Conservation (phyloP, 257 asterid species). For the Nicotiana sylvestris region DNA sequence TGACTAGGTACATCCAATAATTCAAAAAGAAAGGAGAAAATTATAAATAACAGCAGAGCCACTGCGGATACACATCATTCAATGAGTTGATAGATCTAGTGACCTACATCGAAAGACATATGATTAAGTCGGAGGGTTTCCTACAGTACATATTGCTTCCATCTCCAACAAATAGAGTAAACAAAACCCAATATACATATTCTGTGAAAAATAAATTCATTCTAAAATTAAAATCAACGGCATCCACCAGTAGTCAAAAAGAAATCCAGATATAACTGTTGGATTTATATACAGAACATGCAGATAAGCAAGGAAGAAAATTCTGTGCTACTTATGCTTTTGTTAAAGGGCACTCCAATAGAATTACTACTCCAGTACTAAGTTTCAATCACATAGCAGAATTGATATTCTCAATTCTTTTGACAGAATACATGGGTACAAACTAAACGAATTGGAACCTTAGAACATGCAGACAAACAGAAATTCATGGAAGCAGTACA, state of each 20-base stretch:
- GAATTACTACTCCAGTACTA: background rate
- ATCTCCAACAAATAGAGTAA: background rate
- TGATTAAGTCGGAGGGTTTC: background rate
- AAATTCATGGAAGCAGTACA: background rate
- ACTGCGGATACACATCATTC: background rate
- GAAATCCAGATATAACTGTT: background rate
- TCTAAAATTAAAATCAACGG: background rate
- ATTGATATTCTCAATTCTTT: background rate
- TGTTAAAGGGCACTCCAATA: background rate
- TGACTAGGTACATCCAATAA: background rate
- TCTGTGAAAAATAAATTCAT: background rate
- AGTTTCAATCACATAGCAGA: background rate
- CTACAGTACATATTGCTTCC: background rate
- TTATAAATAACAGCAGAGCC: background rate
- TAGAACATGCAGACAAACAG: background rate
- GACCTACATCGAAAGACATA: background rate
- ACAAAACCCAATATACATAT: background rate
- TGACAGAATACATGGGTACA: background rate
- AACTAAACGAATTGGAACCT: background rate
- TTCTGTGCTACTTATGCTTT: background rate
- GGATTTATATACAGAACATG: background rate
- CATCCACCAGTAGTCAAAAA: background rate
- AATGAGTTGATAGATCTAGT: slow-evolving; percentile 3
- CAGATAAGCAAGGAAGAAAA: background rate
- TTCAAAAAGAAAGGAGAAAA: background rate